Conservation (phyloP, 2,329 filamentous ascomycete species). For the Lachnellula subtilissima region DNA sequence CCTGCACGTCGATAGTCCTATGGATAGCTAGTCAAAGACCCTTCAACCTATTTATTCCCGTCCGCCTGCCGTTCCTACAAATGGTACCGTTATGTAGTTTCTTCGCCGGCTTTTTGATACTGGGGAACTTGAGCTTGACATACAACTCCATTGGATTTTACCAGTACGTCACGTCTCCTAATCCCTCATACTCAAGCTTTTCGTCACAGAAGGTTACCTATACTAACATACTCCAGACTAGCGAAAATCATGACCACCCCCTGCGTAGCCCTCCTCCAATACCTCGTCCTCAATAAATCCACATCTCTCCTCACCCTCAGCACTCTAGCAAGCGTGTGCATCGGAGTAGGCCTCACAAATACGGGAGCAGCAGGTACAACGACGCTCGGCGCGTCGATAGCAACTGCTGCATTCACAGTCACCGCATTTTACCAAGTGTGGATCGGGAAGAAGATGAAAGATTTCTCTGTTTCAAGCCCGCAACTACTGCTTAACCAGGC, state of each 20-base stretch:
- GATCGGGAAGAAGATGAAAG: slow-evolving; percentile 45
- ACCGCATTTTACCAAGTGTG: slow-evolving; percentile 44
- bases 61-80: slow-evolving; percentile 38
- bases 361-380: slow-evolving; percentile 35
- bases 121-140: slow-evolving; percentile 41
- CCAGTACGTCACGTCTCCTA: slow-evolving; percentile 27
- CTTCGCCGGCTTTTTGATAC: slow-evolving; percentile 42
- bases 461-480: slow-evolving; percentile 38
- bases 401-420: slow-evolving; percentile 39
- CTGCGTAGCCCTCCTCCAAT: slow-evolving; percentile 42
- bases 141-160: slow-evolving; percentile 45
- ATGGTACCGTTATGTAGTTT: slow-evolving; percentile 42
- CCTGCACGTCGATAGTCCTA: slow-evolving; percentile 39
- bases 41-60: slow-evolving; percentile 41
- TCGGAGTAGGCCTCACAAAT: slow-evolving; percentile 41
- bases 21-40: slow-evolving; percentile 37
- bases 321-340: slow-evolving; percentile 38
- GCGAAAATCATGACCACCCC: slow-evolving; percentile 46
- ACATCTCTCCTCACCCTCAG: slow-evolving; percentile 37
- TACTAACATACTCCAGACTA: slow-evolving; percentile 24
- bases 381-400: slow-evolving; percentile 39
- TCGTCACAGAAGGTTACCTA: not conserved
- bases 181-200: no score
- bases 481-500: slow-evolving; percentile 43
- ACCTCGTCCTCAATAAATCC: slow-evolving; percentile 38